Evolutionary conservation across 2,329 filamentous ascomycete genomes (phyloP).

Genomic region (Sporothrix euskadiensis): DNA sequence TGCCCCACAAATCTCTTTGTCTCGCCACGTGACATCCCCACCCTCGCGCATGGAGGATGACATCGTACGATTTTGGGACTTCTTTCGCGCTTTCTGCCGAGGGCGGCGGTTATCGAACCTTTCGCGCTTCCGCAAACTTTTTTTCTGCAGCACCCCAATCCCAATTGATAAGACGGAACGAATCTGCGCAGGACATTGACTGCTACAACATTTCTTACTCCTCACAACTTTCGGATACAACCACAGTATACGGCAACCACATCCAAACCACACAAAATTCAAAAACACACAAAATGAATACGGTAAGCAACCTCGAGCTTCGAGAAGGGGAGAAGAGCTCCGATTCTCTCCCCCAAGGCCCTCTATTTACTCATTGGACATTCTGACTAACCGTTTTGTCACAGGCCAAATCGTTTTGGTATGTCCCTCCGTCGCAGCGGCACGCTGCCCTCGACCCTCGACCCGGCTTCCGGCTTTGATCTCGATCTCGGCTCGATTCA

Average conservation of each 20-base stretch:
- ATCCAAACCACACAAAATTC: not conserved
- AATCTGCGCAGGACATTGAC: not conserved
- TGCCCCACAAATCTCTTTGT: not conserved
- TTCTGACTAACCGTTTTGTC: not conserved
- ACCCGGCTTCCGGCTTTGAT: not conserved
- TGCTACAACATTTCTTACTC: not conserved
- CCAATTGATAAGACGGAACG: not conserved
- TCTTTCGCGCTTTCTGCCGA: not conserved
- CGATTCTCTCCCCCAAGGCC: not conserved
- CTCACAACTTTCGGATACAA: not conserved
- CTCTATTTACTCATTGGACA: not conserved
- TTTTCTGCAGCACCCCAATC: not conserved
- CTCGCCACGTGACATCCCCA: slow-evolving; percentile 10
- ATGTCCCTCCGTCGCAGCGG: not conserved
- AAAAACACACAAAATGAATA: slow-evolving; percentile 29
- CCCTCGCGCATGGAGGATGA: slow-evolving; percentile 10
- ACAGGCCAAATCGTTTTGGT: slow-evolving; percentile 32
- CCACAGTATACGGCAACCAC: not conserved
- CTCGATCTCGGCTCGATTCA: not conserved
- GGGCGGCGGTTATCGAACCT: not conserved
- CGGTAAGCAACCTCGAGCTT: slow-evolving; percentile 25
- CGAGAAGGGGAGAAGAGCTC: not conserved
- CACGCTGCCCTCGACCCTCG: not conserved
- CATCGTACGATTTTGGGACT: slow-evolving; percentile 18
- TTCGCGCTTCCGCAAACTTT: not conserved